A percentile compares a stretch with the other conserved stretches of the same genome.
These are phyloP conservation scores for Dissophora ornata DNA, from an alignment of 192 early-diverging fungal genomes.

Conservation along the genomic window DNA sequence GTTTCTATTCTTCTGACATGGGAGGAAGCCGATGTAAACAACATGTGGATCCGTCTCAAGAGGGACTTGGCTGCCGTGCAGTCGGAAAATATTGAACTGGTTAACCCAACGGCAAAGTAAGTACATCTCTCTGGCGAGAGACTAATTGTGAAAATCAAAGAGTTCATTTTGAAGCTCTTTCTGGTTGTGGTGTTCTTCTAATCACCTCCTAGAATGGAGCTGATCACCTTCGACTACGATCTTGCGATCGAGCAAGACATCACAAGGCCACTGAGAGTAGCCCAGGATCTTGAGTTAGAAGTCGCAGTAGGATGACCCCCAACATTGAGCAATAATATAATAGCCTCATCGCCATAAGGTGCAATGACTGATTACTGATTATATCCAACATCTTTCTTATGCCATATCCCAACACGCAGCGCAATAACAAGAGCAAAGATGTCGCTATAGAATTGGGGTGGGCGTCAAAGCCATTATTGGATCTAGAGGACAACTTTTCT, in stretches of 20 bases:
- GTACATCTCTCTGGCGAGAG: background rate
- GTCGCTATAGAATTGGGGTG: slow-evolving; percentile 45
- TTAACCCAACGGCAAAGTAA: slow-evolving; percentile 46
- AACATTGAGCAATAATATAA: no score
- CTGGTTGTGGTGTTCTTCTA: background rate
- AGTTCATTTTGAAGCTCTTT: no score
- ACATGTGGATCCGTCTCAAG: slow-evolving; percentile 48
- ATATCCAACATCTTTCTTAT: background rate
- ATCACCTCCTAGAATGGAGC: slow-evolving; percentile 7
- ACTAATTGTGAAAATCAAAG: no score
- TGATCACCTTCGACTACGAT: slow-evolving; percentile 39
- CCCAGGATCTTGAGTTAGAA: slow-evolving; percentile 24
- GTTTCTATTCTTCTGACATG: background rate
- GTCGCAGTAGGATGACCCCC: slow-evolving; percentile 23
- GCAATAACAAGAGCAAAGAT: background rate
- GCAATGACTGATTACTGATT: background rate
- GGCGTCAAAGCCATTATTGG: background rate
- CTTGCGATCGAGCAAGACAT: slow-evolving; percentile 19
- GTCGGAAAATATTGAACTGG: slow-evolving; percentile 44
- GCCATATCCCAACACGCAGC: slow-evolving; percentile 1
- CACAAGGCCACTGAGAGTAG: background rate
- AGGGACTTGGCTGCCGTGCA: slow-evolving; percentile 33
- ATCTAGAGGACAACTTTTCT: background rate
- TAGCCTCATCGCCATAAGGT: no score
- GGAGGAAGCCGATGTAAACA: slow-evolving; percentile 57